Percentiles rank a stretch among this genome's conserved stretches.
phyloP scores from a whole-genome alignment of 768 basidiomycete genomes.

The Paxillus involutus region DNA sequence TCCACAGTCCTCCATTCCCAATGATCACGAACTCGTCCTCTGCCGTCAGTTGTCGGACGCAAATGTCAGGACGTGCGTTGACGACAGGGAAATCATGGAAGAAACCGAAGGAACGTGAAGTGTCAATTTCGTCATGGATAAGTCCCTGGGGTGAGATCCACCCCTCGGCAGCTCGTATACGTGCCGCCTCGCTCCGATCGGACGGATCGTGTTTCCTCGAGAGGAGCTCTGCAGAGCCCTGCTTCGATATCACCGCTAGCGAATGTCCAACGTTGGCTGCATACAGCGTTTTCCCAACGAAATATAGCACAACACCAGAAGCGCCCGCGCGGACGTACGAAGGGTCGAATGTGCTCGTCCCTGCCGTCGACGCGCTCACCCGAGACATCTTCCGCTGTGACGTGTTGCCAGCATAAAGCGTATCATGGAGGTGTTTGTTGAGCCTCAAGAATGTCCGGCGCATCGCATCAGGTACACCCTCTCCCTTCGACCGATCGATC shows the following conservation, averaged over 20 bases:
- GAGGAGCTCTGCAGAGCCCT: conserved; percentile 71
- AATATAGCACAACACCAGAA: conserved; percentile 84
- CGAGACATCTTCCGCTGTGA: conserved; percentile 71
- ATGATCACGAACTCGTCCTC: conserved; percentile 96
- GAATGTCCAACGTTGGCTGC: conserved; percentile 90
- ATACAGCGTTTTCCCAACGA: conserved; percentile 75
- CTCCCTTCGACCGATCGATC: conserved; percentile 36
- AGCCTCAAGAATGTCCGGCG: conserved; percentile 85
- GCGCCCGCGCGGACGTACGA: conserved; percentile 70
- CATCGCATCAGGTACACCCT: conserved; percentile 72
- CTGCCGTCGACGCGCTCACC: conserved; percentile 47
- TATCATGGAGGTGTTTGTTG: conserved; percentile 79
- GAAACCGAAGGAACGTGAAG: conserved; percentile 93
- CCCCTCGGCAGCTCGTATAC: conserved; percentile 91
- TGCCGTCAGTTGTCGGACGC: conserved; percentile 65
- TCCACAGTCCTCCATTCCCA: conserved; percentile 92
- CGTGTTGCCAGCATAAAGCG: conserved; percentile 44
- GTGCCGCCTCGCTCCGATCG: conserved; percentile 75
- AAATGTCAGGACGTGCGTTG: conserved; percentile 84
- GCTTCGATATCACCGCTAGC: conserved; percentile 80
- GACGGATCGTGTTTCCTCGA: conserved; percentile 89
- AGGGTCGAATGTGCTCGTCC: conserved; percentile 38
- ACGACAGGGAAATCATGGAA: conserved; percentile 87
- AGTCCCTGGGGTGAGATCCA: conserved; percentile 91
- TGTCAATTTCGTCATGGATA: conserved; percentile 88